Conservation (phyloP, 345 rosid genomes). For the Eucalyptus sp. region DNA sequence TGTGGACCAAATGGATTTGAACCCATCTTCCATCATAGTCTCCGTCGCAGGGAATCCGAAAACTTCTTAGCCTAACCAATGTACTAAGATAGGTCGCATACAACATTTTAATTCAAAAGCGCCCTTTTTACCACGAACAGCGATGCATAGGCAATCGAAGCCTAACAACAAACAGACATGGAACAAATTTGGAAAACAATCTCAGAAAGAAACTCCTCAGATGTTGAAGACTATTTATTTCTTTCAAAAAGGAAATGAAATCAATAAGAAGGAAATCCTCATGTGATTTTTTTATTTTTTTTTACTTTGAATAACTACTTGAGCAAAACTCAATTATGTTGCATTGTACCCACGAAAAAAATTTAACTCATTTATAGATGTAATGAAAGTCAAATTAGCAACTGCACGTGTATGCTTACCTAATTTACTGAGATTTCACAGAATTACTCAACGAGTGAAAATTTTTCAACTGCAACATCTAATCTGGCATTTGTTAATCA, state of each 20-base stretch:
- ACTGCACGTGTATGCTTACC: too few species aligned
- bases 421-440: too few species aligned
- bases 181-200: not conserved
- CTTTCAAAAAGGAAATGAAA: too few species aligned
- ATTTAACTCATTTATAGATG: too few species aligned
- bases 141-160: not conserved
- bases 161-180: not conserved
- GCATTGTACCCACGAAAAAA: too few species aligned
- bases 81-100: not conserved
- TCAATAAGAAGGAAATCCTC: too few species aligned
- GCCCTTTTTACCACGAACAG: not conserved
- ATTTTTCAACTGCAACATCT: too few species aligned
- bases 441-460: too few species aligned
- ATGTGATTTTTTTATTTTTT: too few species aligned
- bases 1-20: not conserved
- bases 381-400: too few species aligned
- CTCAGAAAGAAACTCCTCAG: not conserved
- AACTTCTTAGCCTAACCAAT: not conserved
- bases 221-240: not conserved
- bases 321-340: too few species aligned
- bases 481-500: not conserved
- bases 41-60: not conserved
- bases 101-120: not conserved
- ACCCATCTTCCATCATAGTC: not conserved
- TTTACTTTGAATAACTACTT: too few species aligned